Conservation (phyloP, 2,329 filamentous ascomycete genomes). For the Aspergillus sp. region DNA sequence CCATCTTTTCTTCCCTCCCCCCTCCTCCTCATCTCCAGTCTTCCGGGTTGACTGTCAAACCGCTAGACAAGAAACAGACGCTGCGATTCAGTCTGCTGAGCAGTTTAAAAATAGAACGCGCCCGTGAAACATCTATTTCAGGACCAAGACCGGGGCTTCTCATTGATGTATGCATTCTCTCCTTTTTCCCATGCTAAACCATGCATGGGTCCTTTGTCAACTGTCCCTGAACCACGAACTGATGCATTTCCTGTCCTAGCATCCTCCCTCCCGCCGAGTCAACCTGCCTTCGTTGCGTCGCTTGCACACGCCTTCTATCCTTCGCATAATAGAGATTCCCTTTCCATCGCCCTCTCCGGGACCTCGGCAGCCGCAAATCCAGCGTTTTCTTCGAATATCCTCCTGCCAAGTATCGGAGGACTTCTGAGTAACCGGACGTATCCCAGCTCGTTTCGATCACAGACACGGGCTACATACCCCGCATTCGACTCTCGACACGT, state of each 20-base stretch:
- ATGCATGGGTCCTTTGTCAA: not conserved
- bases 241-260: not conserved
- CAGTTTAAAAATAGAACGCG: slow-evolving; percentile 16
- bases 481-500: not conserved
- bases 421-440: not conserved
- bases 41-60: not conserved
- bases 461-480: slow-evolving; percentile 7
- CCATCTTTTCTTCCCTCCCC: not conserved
- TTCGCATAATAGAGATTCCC: not conserved
- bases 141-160: not conserved
- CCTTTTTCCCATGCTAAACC: not conserved
- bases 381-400: not conserved
- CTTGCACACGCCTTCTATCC: not conserved
- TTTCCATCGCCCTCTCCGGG: not conserved
- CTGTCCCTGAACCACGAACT: not conserved
- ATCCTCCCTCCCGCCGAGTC: not conserved
- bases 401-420: not conserved
- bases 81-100: not conserved
- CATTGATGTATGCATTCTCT: not conserved
- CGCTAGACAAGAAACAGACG: not conserved
- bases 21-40: not conserved
- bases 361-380: not conserved
- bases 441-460: not conserved
- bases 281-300: not conserved
- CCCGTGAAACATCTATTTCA: slow-evolving; percentile 16